These are phyloP conservation scores for Exobasidium rhododendri DNA, from an alignment of 1,284 basidiomycete species.

Conservation along the genomic window DNA sequence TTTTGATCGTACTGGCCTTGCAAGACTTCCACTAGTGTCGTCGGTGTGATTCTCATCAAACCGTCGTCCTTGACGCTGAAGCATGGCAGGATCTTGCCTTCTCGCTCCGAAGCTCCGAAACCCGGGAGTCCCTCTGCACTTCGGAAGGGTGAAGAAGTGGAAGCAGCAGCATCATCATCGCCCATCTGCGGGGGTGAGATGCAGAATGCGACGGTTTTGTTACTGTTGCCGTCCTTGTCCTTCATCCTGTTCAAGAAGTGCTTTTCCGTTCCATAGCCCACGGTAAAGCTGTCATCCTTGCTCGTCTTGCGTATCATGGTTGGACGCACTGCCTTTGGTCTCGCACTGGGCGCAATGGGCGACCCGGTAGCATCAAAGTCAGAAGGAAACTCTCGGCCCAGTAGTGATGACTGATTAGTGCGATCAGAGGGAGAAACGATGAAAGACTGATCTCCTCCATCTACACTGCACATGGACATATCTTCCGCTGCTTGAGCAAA, in stretches of 20 bases:
- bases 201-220: background rate
- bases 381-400: slow-evolving; percentile 1
- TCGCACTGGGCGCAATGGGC: slow-evolving; percentile 29
- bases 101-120: slow-evolving; percentile 53
- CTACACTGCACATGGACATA: slow-evolving; percentile 9
- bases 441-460: slow-evolving; percentile 2
- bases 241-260: background rate
- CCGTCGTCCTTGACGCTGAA: slow-evolving; percentile 90
- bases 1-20: slow-evolving; percentile 41
- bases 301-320: slow-evolving; percentile 29
- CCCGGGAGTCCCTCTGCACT: slow-evolving; percentile 30
- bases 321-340: slow-evolving; percentile 20
- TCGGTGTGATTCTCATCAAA: slow-evolving; percentile 78
- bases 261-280: slow-evolving; percentile 38
- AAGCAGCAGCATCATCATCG: background rate
- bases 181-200: background rate
- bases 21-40: slow-evolving; percentile 60
- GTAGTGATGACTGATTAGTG: background rate
- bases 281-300: slow-evolving; percentile 45
- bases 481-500: slow-evolving; percentile 6
- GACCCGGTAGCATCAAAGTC: slow-evolving; percentile 34
- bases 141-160: background rate
- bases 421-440: background rate
- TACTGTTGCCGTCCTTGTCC: slow-evolving; percentile 17
- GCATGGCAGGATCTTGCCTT: slow-evolving; percentile 90